Evolutionary conservation across 768 basidiomycete genomes (phyloP).

Genomic region (Strobilomyces echinocephalus): DNA sequence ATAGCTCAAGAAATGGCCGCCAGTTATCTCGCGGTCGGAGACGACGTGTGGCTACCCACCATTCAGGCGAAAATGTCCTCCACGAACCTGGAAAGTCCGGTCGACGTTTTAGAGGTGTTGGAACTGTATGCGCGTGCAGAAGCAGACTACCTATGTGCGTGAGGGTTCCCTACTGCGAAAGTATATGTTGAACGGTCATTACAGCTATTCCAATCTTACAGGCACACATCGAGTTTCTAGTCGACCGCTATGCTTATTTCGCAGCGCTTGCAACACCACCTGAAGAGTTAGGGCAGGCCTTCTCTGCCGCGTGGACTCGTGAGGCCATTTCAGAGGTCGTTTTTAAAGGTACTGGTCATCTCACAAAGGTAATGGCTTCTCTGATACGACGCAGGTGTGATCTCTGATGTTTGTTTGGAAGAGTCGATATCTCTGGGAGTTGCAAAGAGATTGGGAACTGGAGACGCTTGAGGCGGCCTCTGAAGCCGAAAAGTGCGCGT

Average conservation of each 20-base stretch:
- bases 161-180: constrained; percentile 1
- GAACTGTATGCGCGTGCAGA: constrained; percentile 63
- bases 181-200: constrained; percentile 17
- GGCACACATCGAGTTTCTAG: constrained; percentile 61
- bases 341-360: constrained; percentile 52
- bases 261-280: constrained; percentile 37
- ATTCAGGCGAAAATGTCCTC: constrained; percentile 50
- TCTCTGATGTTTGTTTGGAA: constrained; percentile 29
- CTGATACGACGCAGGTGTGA: constrained; percentile 2
- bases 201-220: constrained; percentile 72
- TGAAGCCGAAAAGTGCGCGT: constrained; percentile 42
- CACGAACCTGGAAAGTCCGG: constrained; percentile 46
- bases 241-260: constrained; percentile 35
- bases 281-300: constrained; percentile 51
- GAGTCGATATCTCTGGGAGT: constrained; percentile 71
- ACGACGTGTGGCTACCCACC: constrained; percentile 73
- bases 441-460: constrained; percentile 70
- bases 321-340: constrained; percentile 50
- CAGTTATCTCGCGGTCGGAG: constrained; percentile 56
- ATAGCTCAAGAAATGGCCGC: constrained; percentile 65
- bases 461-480: constrained; percentile 51
- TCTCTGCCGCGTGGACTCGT: constrained; percentile 61
- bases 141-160: constrained; percentile 76
- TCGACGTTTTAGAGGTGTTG: constrained; percentile 53
- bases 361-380: constrained; percentile 49